A percentile compares a stretch with the other conserved stretches of the same genome.
Conservation (phyloP, 306 rosid genomes). For the Rubus idaeus region DNA sequence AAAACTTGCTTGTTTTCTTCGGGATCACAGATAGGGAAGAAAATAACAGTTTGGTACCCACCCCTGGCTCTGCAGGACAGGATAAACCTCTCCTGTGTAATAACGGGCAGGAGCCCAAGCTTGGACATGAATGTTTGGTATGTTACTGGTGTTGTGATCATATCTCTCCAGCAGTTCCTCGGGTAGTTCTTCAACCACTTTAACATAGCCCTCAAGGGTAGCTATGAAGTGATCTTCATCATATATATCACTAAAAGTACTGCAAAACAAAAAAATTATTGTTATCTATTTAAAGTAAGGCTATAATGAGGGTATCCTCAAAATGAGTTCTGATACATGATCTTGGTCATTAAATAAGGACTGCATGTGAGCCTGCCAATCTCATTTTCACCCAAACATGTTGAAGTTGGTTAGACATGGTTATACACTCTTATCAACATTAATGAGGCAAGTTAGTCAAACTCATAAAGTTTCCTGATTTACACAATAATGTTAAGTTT, state of each 20-base stretch:
- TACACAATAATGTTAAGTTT: constrained; percentile 7
- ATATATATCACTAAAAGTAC: constrained; percentile 81
- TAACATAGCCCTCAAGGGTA: constrained; percentile 77
- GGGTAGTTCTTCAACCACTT: constrained; percentile 86
- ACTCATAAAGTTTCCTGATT: background rate
- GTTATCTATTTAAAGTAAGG: background rate
- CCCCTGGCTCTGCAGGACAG: constrained; percentile 81
- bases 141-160: constrained; percentile 58
- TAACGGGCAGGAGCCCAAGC: constrained; percentile 87
- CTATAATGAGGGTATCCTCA: background rate
- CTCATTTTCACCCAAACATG: background rate
- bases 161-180: constrained; percentile 63
- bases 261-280: constrained; percentile 22
- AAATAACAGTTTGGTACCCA: constrained; percentile 33
- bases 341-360: background rate
- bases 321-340: background rate
- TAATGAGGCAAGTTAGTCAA: background rate
- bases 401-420: background rate
- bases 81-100: constrained; percentile 78
- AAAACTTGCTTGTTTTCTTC: background rate
- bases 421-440: background rate
- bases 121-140: constrained; percentile 68
- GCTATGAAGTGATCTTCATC: constrained; percentile 89
- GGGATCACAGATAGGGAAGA: background rate
- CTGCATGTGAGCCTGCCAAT: background rate